Conservation (phyloP, 805 yeast species). For the Candida ponderosae region DNA sequence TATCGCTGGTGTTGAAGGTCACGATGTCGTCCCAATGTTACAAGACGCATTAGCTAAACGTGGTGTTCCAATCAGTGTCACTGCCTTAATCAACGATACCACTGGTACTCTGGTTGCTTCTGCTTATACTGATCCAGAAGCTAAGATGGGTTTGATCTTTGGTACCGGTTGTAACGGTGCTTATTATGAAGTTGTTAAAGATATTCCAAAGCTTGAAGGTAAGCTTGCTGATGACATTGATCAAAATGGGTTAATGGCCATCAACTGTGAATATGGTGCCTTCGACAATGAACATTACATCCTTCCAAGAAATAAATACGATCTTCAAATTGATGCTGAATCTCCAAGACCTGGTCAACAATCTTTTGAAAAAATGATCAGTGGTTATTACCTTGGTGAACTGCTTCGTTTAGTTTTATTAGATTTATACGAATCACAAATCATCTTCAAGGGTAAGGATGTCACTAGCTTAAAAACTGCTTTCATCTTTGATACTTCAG, state of each 20-base stretch:
- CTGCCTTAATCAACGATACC: constrained; percentile 93
- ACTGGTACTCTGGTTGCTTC: constrained; percentile 97
- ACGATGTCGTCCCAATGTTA: constrained; percentile 88
- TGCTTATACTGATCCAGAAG: constrained; percentile 78
- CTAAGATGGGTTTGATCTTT: constrained; percentile 91
- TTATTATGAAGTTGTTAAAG: constrained; percentile 68
- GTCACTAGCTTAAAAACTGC: constrained; percentile 50
- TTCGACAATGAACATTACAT: constrained; percentile 83
- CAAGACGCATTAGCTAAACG: constrained; percentile 61
- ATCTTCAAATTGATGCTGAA: constrained; percentile 67
- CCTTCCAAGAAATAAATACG: constrained; percentile 88
- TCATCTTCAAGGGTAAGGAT: constrained; percentile 67
- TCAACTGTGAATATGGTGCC: constrained; percentile 97
- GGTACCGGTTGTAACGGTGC: constrained; percentile 99
- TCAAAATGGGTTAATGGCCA: constrained; percentile 74
- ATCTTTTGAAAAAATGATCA: constrained; percentile 92
- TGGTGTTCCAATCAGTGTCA: constrained; percentile 73
- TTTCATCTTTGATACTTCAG: constrained; percentile 82
- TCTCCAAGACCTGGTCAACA: constrained; percentile 97
- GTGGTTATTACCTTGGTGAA: constrained; percentile 95
- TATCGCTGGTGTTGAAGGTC: constrained; percentile 87
- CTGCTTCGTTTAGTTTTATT: constrained; percentile 71
- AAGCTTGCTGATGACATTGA: constrained; percentile 55
- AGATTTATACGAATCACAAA: constrained; percentile 59
- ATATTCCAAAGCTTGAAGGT: constrained; percentile 79